Evolutionary conservation across 768 basidiomycete species (phyloP).

Genomic region (Boletus vermiculosoides): DNA sequence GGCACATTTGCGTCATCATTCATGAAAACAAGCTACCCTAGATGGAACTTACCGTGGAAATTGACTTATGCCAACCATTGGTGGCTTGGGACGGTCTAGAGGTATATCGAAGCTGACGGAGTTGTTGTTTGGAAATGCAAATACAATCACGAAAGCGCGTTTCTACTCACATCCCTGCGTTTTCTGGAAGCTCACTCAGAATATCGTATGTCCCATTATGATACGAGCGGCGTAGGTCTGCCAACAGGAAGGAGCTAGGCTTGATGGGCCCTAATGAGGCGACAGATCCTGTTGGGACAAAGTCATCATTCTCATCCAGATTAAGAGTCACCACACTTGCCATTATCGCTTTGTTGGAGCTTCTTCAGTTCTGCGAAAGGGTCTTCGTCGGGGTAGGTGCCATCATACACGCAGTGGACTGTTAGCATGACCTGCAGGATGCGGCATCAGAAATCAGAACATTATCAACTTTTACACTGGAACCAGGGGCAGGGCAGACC

Average conservation of each 20-base stretch:
- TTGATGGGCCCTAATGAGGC: too few species aligned
- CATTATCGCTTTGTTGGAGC: too few species aligned
- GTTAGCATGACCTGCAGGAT: too few species aligned
- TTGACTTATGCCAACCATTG: constrained; percentile 4
- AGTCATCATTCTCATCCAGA: too few species aligned
- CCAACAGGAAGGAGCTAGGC: not conserved
- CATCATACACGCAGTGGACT: too few species aligned
- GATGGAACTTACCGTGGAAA: constrained; percentile 2
- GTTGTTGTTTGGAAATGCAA: not conserved
- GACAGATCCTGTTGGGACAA: too few species aligned
- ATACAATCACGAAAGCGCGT: not conserved
- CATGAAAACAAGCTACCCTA: not conserved
- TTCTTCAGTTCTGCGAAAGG: too few species aligned
- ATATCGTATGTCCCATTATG: constrained; percentile 1
- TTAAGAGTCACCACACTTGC: too few species aligned
- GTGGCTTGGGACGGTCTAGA: not conserved
- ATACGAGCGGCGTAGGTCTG: not conserved
- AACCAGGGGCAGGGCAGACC: too few species aligned
- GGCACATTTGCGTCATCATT: not conserved
- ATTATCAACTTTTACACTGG: too few species aligned
- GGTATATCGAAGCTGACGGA: not conserved
- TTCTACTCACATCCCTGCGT: not conserved
- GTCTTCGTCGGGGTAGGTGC: too few species aligned
- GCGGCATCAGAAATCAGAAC: too few species aligned
- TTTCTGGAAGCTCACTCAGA: not conserved